Conservation (phyloP, 495 filamentous ascomycete genomes). For the Saxophila tyrrhenica region DNA sequence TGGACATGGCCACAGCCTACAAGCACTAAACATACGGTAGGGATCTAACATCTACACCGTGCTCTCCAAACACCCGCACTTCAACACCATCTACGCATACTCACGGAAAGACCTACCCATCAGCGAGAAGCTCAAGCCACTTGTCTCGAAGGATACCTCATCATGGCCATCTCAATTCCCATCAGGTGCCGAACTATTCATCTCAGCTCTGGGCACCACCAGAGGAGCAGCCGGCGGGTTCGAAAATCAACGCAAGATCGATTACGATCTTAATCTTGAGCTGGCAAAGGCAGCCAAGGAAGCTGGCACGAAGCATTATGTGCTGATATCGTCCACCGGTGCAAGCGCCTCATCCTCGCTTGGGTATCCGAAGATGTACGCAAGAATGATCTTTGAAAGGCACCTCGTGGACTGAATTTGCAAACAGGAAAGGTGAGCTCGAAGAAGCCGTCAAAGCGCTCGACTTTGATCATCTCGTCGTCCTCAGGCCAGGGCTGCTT, state of each 20-base stretch:
- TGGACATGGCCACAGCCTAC: no score
- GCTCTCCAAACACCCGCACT: slow-evolving; percentile 12
- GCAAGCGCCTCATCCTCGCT: slow-evolving; percentile 16
- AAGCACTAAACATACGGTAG: slow-evolving; percentile 11
- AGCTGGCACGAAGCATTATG: slow-evolving; percentile 39
- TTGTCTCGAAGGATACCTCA: slow-evolving; percentile 22
- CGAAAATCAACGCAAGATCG: slow-evolving; percentile 40
- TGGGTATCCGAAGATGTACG: slow-evolving; percentile 46
- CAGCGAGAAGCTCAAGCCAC: slow-evolving; percentile 22
- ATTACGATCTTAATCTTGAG: slow-evolving; percentile 38
- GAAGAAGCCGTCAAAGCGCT: slow-evolving; percentile 62
- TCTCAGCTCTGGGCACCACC: slow-evolving; percentile 28
- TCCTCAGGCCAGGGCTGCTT: slow-evolving; percentile 65
- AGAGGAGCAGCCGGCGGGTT: slow-evolving; percentile 35
- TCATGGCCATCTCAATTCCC: slow-evolving; percentile 32
- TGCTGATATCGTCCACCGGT: slow-evolving; percentile 32
- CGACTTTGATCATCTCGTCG: slow-evolving; percentile 61
- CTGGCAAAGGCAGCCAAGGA: slow-evolving; percentile 39
- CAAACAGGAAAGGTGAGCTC: slow-evolving; percentile 69
- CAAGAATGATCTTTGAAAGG: no score
- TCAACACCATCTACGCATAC: slow-evolving; percentile 26
- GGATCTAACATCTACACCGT: slow-evolving; percentile 28
- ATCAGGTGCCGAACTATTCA: slow-evolving; percentile 27
- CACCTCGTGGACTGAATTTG: no score
- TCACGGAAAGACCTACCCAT: slow-evolving; percentile 25